Conservation (phyloP, 2,329 filamentous ascomycete species). For the Lecanicillium sp. region DNA sequence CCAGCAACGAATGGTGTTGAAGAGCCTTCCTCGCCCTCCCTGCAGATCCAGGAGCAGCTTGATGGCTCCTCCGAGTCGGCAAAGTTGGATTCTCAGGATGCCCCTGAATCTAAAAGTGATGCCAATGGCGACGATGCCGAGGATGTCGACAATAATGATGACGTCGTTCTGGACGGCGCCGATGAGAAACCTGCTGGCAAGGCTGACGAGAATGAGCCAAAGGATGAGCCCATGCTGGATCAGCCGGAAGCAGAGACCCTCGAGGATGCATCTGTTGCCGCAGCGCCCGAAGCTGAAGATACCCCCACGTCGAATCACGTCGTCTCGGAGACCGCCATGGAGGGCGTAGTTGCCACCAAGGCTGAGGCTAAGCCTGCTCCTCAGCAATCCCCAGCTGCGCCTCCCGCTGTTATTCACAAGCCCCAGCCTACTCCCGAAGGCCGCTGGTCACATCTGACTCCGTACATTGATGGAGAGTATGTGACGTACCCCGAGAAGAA, state of each 20-base stretch:
- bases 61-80: background rate
- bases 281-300: background rate
- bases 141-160: too few relatives aligned
- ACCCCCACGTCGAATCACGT: background rate
- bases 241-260: background rate
- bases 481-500: conserved; percentile 35
- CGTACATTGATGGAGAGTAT: conserved; percentile 35
- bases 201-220: background rate
- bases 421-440: conserved; percentile 27
- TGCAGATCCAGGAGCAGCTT: conserved; percentile 6
- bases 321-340: conserved; percentile 8
- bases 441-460: conserved; percentile 34
- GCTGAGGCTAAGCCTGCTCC: background rate
- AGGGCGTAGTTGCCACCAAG: background rate
- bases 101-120: background rate
- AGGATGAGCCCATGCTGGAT: conserved; percentile 1
- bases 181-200: background rate
- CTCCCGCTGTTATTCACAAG: conserved; percentile 17
- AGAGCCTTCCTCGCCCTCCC: background rate
- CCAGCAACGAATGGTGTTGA: background rate
- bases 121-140: background rate
- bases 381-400: background rate
- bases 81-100: background rate
- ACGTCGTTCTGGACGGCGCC: too few relatives aligned
- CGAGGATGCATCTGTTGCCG: background rate